These are phyloP conservation scores for Fusarium oxysporum DNA, from an alignment of 2,329 filamentous ascomycete genomes.

Conservation along the genomic window DNA sequence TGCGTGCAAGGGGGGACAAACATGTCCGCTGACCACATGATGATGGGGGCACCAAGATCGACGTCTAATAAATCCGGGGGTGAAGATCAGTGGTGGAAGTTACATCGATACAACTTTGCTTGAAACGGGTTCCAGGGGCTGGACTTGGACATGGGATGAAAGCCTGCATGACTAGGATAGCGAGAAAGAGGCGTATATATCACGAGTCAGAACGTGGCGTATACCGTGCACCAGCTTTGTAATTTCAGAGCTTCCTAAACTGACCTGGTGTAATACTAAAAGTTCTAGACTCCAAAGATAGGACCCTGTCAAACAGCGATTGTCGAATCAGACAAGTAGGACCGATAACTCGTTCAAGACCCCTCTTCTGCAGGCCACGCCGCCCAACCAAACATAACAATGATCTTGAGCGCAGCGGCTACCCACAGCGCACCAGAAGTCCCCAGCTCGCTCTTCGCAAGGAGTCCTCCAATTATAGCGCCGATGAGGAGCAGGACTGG, in stretches of 20 bases:
- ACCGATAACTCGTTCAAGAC: constrained; percentile 3
- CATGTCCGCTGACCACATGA: constrained; percentile 5
- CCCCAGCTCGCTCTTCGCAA: constrained; percentile 61
- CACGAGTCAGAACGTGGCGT: not conserved
- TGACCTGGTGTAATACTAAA: not conserved
- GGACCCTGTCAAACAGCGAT: not conserved
- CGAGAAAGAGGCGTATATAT: not conserved
- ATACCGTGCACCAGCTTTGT: not conserved
- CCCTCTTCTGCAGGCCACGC: constrained; percentile 65
- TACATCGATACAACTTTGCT: not conserved
- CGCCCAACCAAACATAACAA: constrained; percentile 69
- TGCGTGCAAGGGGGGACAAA: not conserved
- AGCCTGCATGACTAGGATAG: not conserved
- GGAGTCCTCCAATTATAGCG: constrained; percentile 61
- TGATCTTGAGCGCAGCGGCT: constrained; percentile 66
- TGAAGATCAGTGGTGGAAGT: not conserved
- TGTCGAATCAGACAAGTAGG: not conserved
- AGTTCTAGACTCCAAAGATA: not conserved
- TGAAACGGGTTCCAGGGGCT: not conserved
- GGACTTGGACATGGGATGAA: not conserved
- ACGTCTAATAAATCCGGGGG: not conserved
- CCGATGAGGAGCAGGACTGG: constrained; percentile 62
- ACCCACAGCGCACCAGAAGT: constrained; percentile 69
- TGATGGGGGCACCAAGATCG: not conserved
- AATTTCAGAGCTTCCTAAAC: constrained; percentile 8